These are phyloP conservation scores for Coemansia sp. DNA, from an alignment of 192 early-diverging fungal species.

Conservation along the genomic window DNA sequence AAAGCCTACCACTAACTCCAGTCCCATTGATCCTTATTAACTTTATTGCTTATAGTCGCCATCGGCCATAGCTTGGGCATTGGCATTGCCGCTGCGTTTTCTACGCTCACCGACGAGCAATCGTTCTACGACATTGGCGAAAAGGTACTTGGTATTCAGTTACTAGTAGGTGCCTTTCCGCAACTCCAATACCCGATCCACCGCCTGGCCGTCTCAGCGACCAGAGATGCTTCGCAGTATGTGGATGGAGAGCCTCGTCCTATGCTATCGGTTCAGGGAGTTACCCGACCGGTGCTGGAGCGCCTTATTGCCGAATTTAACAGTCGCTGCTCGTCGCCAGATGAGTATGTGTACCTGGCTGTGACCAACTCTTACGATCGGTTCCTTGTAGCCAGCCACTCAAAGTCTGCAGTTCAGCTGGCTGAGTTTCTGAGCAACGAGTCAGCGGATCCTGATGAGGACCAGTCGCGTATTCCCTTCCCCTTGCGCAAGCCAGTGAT, in stretches of 20 bases:
- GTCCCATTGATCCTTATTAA: neutral
- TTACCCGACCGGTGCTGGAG: constrained; percentile 5
- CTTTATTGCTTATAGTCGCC: constrained; percentile 21
- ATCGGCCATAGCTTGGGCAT: constrained; percentile 94
- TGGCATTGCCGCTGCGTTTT: constrained; percentile 82
- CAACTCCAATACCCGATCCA: constrained; percentile 59
- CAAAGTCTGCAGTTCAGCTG: constrained; percentile 6
- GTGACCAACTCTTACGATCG: constrained; percentile 27
- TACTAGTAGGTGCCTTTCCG: constrained; percentile 82
- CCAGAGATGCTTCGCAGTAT: neutral
- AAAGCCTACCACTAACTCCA: neutral
- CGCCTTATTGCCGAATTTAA: constrained; percentile 25
- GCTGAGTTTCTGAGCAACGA: constrained; percentile 7
- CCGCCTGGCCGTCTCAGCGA: neutral
- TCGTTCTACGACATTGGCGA: constrained; percentile 76
- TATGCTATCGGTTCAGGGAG: constrained; percentile 19
- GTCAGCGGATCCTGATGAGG: constrained; percentile 16
- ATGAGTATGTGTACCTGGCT: constrained; percentile 22
- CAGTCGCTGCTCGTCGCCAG: neutral
- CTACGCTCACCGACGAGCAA: constrained; percentile 74
- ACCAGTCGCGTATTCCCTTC: constrained; percentile 76
- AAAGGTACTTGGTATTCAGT: constrained; percentile 80
- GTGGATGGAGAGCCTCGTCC: constrained; percentile 10
- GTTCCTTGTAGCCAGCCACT: constrained; percentile 33
- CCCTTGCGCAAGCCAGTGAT: constrained; percentile 83